phyloP scores from a whole-genome alignment of 441 rosid genomes.

The Iberis amara region DNA sequence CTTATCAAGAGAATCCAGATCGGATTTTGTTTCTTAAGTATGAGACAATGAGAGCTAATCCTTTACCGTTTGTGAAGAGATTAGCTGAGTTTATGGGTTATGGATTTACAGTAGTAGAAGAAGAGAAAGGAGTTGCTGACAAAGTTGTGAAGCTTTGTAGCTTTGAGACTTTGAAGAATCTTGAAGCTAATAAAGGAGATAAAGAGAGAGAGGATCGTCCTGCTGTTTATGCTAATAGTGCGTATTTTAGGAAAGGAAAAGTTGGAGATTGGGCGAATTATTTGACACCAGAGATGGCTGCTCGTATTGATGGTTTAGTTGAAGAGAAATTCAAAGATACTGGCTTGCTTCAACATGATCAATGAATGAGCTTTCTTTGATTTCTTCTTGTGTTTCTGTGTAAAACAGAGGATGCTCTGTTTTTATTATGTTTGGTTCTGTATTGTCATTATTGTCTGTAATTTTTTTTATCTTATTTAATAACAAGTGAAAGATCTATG shows the following conservation, averaged over 20 bases:
- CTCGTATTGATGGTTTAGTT: constrained; percentile 30
- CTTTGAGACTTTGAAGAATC: constrained; percentile 33
- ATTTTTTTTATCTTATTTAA: constrained; percentile 9
- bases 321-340: constrained; percentile 32
- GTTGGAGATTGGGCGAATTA: constrained; percentile 35
- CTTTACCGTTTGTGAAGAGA: constrained; percentile 31
- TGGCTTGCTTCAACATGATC: constrained; percentile 29
- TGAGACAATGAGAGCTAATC: constrained; percentile 32
- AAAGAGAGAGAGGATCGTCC: constrained; percentile 34
- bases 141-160: constrained; percentile 29
- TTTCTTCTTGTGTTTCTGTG: not conserved
- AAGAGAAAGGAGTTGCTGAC: constrained; percentile 23
- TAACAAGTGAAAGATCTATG: too few species aligned
- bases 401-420: constrained; percentile 28
- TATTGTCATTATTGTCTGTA: constrained; percentile 10
- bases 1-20: constrained; percentile 27
- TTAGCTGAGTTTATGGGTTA: constrained; percentile 36
- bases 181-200: constrained; percentile 34
- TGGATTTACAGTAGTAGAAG: constrained; percentile 27
- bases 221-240: constrained; percentile 32
- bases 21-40: constrained; percentile 30
- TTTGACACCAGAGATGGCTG: constrained; percentile 32
- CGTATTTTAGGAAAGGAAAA: constrained; percentile 34
- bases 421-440: constrained; percentile 9
- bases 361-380: constrained; percentile 11